These are phyloP conservation scores for Sicyos edulis DNA, from an alignment of 306 rosid species.

Conservation along the genomic window DNA sequence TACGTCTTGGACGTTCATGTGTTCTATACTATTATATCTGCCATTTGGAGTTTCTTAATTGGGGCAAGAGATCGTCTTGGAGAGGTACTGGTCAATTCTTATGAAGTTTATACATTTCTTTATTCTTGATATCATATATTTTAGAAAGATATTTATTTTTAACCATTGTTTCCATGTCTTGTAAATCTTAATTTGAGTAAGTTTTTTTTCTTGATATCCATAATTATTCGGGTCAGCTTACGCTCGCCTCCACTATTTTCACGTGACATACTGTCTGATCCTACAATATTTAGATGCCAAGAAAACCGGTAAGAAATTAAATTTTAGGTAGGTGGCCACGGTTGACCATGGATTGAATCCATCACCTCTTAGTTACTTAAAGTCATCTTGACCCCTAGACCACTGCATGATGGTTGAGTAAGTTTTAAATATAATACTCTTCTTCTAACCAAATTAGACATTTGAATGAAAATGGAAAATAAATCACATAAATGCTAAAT, in stretches of 20 bases:
- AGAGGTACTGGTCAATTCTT: constrained; percentile 45
- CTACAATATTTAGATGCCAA: too few species aligned
- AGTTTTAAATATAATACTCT: background rate
- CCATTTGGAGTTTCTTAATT: constrained; percentile 78
- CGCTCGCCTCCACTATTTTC: too few species aligned
- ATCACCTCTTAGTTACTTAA: too few species aligned
- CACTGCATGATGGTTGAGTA: background rate
- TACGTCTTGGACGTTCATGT: constrained; percentile 69
- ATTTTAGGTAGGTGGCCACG: too few species aligned
- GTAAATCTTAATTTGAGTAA: background rate
- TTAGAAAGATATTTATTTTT: background rate
- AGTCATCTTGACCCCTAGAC: too few species aligned
- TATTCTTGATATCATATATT: background rate
- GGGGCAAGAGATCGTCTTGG: constrained; percentile 95
- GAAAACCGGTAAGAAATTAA: too few species aligned
- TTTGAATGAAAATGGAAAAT: background rate
- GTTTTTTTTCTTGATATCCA: background rate
- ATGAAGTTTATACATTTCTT: background rate
- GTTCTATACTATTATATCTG: constrained; percentile 69
- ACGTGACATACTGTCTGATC: too few species aligned
- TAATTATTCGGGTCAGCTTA: too few species aligned
- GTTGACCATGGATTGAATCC: too few species aligned
- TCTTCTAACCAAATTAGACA: background rate
- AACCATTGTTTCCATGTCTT: background rate
- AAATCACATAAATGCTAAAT: background rate